phyloP scores from a whole-genome alignment of 352 stramenopile species.

The Globisporangium cylindrosporum region DNA sequence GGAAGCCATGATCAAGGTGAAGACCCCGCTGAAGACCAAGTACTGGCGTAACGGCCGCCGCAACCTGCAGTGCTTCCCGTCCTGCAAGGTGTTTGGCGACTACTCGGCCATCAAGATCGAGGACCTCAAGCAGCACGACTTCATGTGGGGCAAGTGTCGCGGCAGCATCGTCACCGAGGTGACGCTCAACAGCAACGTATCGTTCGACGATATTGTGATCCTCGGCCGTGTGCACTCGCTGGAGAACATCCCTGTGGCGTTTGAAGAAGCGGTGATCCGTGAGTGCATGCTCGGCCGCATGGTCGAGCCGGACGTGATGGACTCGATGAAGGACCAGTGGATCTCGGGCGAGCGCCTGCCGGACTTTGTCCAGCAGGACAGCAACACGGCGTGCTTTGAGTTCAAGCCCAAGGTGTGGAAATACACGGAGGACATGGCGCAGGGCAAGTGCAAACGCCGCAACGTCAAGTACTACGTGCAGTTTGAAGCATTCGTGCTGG shows the following conservation, averaged over 20 bases:
- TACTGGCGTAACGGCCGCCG: conserved; percentile 90
- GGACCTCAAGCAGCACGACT: conserved; percentile 87
- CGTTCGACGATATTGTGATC: conserved; percentile 79
- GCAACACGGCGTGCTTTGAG: conserved; percentile 73
- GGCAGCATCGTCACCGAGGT: conserved; percentile 81
- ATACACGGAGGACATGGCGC: conserved; percentile 87
- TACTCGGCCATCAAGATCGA: conserved; percentile 89
- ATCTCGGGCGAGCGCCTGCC: conserved; percentile 77
- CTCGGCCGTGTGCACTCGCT: conserved; percentile 80
- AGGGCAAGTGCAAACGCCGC: conserved; percentile 85
- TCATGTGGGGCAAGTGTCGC: conserved; percentile 89
- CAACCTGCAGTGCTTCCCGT: conserved; percentile 89
- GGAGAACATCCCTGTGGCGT: conserved; percentile 81
- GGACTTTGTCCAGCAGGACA: conserved; percentile 81
- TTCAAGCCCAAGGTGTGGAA: conserved; percentile 91
- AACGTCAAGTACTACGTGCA: conserved; percentile 90
- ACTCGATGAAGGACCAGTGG: conserved; percentile 85
- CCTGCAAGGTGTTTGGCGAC: conserved; percentile 88
- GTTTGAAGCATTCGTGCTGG: conserved; percentile 83
- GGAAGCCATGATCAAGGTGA: conserved; percentile 87
- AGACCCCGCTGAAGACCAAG: conserved; percentile 82
- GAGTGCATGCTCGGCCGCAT: conserved; percentile 84
- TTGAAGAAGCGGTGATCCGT: conserved; percentile 78
- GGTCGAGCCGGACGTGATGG: conserved; percentile 73
- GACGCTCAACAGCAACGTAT: conserved; percentile 78